Evolutionary conservation across 228 moss, liverwort and hornwort species (phyloP).

Genomic region (Sphagnum fallax): DNA sequence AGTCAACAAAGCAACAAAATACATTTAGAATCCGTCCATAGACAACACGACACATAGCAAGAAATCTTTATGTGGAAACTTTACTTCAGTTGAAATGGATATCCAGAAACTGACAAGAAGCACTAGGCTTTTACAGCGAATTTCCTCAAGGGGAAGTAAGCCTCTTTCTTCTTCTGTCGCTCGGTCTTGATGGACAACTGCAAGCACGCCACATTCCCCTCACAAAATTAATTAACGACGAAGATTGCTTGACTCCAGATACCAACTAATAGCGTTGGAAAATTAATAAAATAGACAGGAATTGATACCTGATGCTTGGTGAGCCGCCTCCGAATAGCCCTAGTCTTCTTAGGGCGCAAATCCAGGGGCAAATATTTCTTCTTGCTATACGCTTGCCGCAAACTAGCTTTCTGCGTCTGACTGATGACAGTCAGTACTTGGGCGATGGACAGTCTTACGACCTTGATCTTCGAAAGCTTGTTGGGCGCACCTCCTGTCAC

Average conservation of each 20-base stretch:
- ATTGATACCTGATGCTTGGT: constrained; percentile 71
- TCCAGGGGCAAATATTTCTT: constrained; percentile 81
- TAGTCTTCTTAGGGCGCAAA: constrained; percentile 88
- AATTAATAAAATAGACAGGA: neutral
- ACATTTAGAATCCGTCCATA: neutral
- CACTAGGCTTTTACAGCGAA: constrained; percentile 33
- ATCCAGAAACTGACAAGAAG: neutral
- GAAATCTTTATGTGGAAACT: too few species aligned
- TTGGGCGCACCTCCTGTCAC: constrained; percentile 48
- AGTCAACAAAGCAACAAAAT: too few species aligned
- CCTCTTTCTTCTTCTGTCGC: constrained; percentile 42
- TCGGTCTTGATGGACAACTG: constrained; percentile 19
- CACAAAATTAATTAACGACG: too few species aligned
- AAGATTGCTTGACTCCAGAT: too few species aligned
- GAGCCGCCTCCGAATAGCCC: constrained; percentile 78
- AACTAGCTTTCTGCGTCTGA: constrained; percentile 77
- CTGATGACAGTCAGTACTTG: constrained; percentile 89
- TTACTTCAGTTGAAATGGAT: too few species aligned
- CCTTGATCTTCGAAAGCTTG: constrained; percentile 65
- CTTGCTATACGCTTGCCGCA: constrained; percentile 81
- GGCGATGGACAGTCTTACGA: constrained; percentile 81
- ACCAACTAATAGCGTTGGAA: too few species aligned
- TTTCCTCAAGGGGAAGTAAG: constrained; percentile 35
- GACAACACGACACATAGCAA: too few species aligned
- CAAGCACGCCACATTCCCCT: neutral